phyloP scores from a whole-genome alignment of 176 grass and related monocot species.

The Areca catechu region DNA sequence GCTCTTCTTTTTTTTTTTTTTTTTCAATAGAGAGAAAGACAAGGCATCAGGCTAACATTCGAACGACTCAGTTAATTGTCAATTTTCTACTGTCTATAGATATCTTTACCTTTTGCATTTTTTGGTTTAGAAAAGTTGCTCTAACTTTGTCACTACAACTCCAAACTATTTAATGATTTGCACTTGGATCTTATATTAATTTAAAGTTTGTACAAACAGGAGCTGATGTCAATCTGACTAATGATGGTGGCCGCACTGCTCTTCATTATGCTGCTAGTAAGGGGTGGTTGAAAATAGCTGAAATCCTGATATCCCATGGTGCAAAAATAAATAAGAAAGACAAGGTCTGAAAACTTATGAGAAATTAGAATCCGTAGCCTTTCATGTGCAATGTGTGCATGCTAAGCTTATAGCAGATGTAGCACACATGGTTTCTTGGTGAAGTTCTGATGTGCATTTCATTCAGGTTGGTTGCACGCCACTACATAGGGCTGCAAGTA shows the following conservation, averaged over 20 bases:
- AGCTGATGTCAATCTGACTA: constrained; percentile 69
- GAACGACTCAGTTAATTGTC: too few relatives aligned
- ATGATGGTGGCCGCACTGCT: constrained; percentile 84
- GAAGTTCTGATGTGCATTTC: constrained; percentile 11
- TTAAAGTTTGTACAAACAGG: constrained; percentile 34
- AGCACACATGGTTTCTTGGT: background rate
- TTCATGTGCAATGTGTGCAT: constrained; percentile 1
- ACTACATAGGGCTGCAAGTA: constrained; percentile 92
- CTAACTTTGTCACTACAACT: too few relatives aligned
- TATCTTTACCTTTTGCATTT: too few relatives aligned
- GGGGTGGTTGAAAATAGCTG: constrained; percentile 60
- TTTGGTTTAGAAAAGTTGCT: too few relatives aligned
- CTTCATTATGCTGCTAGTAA: constrained; percentile 96
- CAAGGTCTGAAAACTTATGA: constrained; percentile 42
- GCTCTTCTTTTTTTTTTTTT: too few relatives aligned
- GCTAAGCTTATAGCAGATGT: background rate
- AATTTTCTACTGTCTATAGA: too few relatives aligned
- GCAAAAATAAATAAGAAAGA: constrained; percentile 93
- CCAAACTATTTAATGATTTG: too few relatives aligned
- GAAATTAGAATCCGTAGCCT: background rate
- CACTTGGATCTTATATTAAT: too few relatives aligned
- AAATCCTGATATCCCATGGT: constrained; percentile 50
- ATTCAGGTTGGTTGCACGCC: constrained; percentile 72
- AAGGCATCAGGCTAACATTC: too few relatives aligned
- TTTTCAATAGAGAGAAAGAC: too few relatives aligned